These are phyloP conservation scores for Lentinus brumalis DNA, from an alignment of 768 basidiomycete species.

Conservation along the genomic window DNA sequence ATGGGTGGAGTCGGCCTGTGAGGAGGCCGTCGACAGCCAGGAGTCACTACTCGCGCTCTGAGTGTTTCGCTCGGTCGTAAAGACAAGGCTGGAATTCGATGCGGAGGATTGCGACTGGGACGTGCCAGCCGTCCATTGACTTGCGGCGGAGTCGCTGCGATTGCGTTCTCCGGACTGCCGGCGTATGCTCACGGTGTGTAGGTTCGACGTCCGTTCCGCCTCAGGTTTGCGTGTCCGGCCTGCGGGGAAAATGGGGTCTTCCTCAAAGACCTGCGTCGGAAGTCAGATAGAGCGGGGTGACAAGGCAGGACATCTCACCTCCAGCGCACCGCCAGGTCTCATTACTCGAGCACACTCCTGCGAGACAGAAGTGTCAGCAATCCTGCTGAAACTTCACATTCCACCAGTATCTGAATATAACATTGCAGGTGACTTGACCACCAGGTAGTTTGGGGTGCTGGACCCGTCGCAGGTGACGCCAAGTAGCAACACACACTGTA, in stretches of 20 bases:
- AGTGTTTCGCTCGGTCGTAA: constrained; percentile 5
- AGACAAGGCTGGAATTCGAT: constrained; percentile 8
- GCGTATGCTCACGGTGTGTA: not conserved
- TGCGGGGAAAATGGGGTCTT: constrained; percentile 68
- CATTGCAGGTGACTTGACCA: too few relatives aligned
- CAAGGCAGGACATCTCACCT: constrained; percentile 42
- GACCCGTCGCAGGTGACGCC: too few relatives aligned
- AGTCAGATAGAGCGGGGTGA: not conserved
- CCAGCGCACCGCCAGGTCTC: constrained; percentile 60
- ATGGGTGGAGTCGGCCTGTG: constrained; percentile 9
- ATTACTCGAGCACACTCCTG: constrained; percentile 68
- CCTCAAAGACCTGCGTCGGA: constrained; percentile 62
- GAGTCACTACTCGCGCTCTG: constrained; percentile 8
- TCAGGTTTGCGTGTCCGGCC: constrained; percentile 12
- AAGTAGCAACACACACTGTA: too few relatives aligned
- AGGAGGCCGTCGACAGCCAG: constrained; percentile 4
- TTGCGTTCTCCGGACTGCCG: constrained; percentile 1
- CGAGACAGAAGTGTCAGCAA: constrained; percentile 3
- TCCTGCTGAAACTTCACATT: constrained; percentile 1
- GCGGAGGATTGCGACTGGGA: not conserved
- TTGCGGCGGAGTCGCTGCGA: constrained; percentile 16
- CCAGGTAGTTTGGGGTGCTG: too few relatives aligned
- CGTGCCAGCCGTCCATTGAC: constrained; percentile 2
- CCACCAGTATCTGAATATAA: too few relatives aligned
- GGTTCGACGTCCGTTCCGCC: not conserved